Percentiles rank a stretch among this genome's conserved stretches.
Evolutionary conservation across 495 filamentous ascomycete genomes (phyloP).

Genomic region (Corynascus novoguineensis): DNA sequence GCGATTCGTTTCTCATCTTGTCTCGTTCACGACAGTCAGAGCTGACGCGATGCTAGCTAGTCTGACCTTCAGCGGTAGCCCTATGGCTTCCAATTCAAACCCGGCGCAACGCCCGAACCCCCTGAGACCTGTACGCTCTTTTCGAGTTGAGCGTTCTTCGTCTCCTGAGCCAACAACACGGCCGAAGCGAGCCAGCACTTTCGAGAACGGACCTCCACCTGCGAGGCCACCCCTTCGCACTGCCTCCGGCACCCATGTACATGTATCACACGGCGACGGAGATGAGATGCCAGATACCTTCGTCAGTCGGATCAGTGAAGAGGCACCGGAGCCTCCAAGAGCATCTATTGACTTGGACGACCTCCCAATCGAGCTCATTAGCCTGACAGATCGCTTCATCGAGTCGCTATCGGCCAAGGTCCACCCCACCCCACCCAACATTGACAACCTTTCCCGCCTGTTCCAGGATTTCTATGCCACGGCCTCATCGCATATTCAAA

Average conservation of each 20-base stretch:
- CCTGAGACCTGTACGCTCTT: constrained; percentile 26
- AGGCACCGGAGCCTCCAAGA: constrained; percentile 48
- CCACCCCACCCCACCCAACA: constrained; percentile 73
- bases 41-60: background rate
- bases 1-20: background rate
- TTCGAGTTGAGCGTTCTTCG: constrained; percentile 22
- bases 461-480: constrained; percentile 93
- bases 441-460: constrained; percentile 74
- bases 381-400: constrained; percentile 89
- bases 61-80: constrained; percentile 2
- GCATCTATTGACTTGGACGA: constrained; percentile 68
- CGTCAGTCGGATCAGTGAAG: constrained; percentile 48
- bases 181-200: constrained; percentile 56
- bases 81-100: constrained; percentile 22
- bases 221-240: constrained; percentile 27
- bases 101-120: constrained; percentile 20
- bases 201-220: constrained; percentile 48
- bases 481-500: constrained; percentile 76
- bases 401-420: constrained; percentile 85
- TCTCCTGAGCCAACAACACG: constrained; percentile 28
- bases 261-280: constrained; percentile 17
- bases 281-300: constrained; percentile 40
- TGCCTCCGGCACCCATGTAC: constrained; percentile 25
- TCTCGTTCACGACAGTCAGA: background rate
- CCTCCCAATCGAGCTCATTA: constrained; percentile 86